phyloP scores from a whole-genome alignment of 352 stramenopile species.

The Pythium volutum region DNA sequence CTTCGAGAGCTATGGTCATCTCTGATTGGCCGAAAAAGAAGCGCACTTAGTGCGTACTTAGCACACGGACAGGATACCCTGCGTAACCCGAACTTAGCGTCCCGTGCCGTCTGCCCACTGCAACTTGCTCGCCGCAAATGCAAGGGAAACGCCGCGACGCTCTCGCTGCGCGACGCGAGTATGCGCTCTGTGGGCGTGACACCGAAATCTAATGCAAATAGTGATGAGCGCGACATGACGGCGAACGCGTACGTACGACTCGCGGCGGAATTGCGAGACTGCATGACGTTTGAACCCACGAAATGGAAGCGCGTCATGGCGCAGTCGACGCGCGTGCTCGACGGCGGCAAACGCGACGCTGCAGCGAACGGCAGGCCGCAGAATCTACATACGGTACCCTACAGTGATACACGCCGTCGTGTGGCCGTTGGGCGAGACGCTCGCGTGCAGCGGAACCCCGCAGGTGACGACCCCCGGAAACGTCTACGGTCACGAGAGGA shows the following conservation, averaged over 20 bases:
- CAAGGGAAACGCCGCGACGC: background rate
- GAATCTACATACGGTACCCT: background rate
- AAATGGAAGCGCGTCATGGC: slow-evolving; percentile 50
- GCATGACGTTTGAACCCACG: slow-evolving; percentile 57
- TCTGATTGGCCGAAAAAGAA: slow-evolving; percentile 10
- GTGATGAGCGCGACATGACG: background rate
- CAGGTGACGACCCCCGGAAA: background rate
- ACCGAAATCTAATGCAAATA: background rate
- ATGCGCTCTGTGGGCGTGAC: slow-evolving; percentile 4
- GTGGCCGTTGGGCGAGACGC: no score
- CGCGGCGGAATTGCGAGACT: slow-evolving; percentile 40
- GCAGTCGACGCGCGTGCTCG: slow-evolving; percentile 31
- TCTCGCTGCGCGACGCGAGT: background rate
- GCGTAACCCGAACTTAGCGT: slow-evolving; percentile 4
- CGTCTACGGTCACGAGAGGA: slow-evolving; percentile 34
- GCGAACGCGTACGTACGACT: slow-evolving; percentile 48
- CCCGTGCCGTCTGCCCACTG: background rate
- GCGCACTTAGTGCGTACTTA: slow-evolving; percentile 3
- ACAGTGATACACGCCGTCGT: background rate
- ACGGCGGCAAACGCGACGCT: background rate
- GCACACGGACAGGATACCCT: background rate
- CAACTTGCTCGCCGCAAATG: slow-evolving; percentile 3
- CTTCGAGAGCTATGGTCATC: background rate
- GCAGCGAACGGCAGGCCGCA: background rate
- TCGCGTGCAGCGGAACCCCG: background rate